A percentile compares a stretch with the other conserved stretches of the same genome.
phyloP scores from a whole-genome alignment of 2,329 filamentous ascomycete species.

The Ceratocystis albifundus region DNA sequence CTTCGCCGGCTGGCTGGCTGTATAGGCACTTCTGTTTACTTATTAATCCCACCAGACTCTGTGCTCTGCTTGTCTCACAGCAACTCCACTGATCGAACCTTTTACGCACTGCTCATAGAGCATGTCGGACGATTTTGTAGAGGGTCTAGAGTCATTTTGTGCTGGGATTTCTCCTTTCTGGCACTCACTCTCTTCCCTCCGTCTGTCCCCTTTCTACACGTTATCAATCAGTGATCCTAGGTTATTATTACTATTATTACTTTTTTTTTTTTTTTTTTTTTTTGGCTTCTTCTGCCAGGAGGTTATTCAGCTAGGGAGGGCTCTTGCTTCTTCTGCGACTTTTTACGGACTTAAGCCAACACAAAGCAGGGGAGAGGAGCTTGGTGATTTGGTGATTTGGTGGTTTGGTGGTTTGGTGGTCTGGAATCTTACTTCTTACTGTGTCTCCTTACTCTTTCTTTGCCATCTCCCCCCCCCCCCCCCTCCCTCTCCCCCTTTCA shows the following conservation, averaged over 20 bases:
- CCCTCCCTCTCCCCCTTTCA: too few relatives aligned
- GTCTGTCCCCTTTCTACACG: background rate
- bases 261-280: too few relatives aligned
- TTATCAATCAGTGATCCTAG: background rate
- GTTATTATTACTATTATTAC: background rate
- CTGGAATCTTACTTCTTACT: background rate
- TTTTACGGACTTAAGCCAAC: background rate
- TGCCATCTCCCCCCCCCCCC: too few relatives aligned
- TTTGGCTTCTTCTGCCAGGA: too few relatives aligned
- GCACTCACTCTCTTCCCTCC: too few relatives aligned
- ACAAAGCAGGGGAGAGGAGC: background rate
- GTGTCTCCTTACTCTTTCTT: background rate
- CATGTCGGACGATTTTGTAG: background rate
- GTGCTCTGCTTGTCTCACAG: background rate
- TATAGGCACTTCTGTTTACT: background rate
- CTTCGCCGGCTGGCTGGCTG: too few relatives aligned
- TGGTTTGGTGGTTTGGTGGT: background rate
- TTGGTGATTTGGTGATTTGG: too few relatives aligned
- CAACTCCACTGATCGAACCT: background rate
- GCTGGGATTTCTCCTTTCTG: background rate
- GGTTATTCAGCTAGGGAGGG: background rate
- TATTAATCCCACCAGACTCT: background rate
- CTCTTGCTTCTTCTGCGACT: background rate
- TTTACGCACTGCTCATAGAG: background rate
- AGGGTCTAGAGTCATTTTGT: background rate